Conservation (phyloP, 2,329 filamentous ascomycete genomes). For the Paecilomyces fulvus region DNA sequence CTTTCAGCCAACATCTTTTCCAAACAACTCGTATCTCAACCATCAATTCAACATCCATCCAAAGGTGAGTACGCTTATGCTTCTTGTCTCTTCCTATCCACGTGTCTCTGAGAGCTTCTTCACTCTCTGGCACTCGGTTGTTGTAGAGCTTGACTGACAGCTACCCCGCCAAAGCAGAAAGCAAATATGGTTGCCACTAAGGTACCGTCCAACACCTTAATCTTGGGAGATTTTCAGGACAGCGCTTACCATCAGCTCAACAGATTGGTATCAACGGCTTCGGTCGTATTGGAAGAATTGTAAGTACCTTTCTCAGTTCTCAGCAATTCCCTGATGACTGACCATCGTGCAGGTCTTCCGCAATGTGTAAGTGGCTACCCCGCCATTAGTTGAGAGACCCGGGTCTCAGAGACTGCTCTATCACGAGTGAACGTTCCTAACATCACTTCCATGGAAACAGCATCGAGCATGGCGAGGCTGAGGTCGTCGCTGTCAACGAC, state of each 20-base stretch:
- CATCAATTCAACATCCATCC: neutral
- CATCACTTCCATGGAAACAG: slow-evolving; percentile 30
- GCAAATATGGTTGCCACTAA: slow-evolving; percentile 28
- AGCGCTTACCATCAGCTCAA: slow-evolving; percentile 42
- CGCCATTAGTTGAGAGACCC: neutral
- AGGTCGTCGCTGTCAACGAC: slow-evolving; percentile 96
- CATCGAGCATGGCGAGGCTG: slow-evolving; percentile 77
- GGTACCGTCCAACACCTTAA: slow-evolving; percentile 12
- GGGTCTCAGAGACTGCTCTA: neutral
- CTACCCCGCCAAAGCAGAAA: slow-evolving; percentile 17
- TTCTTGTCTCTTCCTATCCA: neutral
- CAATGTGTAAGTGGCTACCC: slow-evolving; percentile 61
- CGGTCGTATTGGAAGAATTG: slow-evolving; percentile 97
- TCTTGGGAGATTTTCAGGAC: neutral
- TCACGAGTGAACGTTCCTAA: neutral
- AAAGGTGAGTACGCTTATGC: slow-evolving; percentile 1
- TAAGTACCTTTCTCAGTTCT: slow-evolving; percentile 23
- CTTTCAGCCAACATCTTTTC: slow-evolving; percentile 3
- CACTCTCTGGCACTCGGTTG: slow-evolving; percentile 1
- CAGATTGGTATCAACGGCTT: slow-evolving; percentile 99
- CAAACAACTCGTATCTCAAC: slow-evolving; percentile 1
- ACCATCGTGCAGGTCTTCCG: slow-evolving; percentile 62
- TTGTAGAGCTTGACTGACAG: slow-evolving; percentile 16
- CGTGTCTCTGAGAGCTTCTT: neutral
- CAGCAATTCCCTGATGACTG: slow-evolving; percentile 15